phyloP scores from a whole-genome alignment of 2,329 filamentous ascomycete genomes.

The Botryotinia globosa region DNA sequence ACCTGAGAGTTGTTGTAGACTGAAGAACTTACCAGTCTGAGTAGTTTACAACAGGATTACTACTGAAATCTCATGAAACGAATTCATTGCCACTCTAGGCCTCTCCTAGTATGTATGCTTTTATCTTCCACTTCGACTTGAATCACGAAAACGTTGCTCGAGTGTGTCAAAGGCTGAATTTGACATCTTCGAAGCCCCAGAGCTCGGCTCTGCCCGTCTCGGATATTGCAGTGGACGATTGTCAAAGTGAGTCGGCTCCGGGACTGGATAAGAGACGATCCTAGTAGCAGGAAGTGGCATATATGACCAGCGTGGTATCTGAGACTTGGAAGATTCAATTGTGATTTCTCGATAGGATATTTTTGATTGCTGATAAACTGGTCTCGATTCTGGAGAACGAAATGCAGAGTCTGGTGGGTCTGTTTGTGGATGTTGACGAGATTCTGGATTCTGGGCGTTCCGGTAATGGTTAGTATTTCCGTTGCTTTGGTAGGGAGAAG shows the following conservation, averaged over 20 bases:
- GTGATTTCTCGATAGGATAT: background rate
- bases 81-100: background rate
- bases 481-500: background rate
- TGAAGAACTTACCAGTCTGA: background rate
- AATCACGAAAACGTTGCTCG: background rate
- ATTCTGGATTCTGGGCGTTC: background rate
- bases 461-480: too few species aligned
- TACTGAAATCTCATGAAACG: background rate
- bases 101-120: background rate
- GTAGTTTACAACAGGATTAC: background rate
- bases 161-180: background rate
- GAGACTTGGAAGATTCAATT: background rate
- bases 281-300: background rate
- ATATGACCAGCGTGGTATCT: background rate
- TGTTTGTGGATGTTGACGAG: background rate
- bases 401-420: background rate
- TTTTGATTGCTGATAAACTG: background rate
- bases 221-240: background rate
- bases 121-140: background rate
- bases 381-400: background rate
- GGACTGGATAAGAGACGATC: background rate
- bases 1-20: background rate
- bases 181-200: background rate
- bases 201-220: background rate
- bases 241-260: background rate